Evolutionary conservation across 23 red algal genomes (phyloP), one percentile per base, ranked within the genome.

Genomic region (Gracilaria domingensis): DNA sequence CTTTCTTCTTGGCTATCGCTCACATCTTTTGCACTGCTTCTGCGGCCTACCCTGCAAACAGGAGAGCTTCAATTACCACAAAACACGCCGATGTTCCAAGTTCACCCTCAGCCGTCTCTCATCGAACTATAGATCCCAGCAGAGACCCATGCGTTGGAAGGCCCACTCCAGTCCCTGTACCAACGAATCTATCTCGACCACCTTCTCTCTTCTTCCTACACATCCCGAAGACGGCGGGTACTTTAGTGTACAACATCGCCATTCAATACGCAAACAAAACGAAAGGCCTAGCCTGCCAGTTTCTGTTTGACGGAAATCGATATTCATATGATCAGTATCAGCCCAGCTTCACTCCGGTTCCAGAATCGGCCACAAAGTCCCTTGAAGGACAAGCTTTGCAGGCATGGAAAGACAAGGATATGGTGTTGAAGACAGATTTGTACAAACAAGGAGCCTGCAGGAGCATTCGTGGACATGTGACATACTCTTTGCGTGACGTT

Each of bases 251-350:
- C 38, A 65, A 65, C 60, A 48, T 85, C 38, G 59, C 59, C 55
- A 49, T 85, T 32, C 81, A 85, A 39, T 85, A 85, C 40, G 81
- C 81, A 64, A 85, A 85, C 60, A 65, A 69, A 48, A 85, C 81
- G 8, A 66, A 66, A 65, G 51, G 59, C 33, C 61, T 85, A 32
- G 28, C 81, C 7, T 85, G 81, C 60, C 58, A 85, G 21, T 85
- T 65, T 40, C 54, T 69, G 42, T 66, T 66, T n/a, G 65, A 77
- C 34, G 72, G 72, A 77, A 77, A 77, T 77, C 72, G 72, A 29
- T 77, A 77, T 30, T 49, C 72, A 7, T 51, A 8, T 50, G 12
- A 50, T 35, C 21, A 77, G 20, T 77, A 77, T 20, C 40, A 77
- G 0, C 72, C 72, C 4, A 77, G 72, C 72, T 77, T 77, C 30